Evolutionary conservation across 257 asterid species (phyloP), one percentile per base, ranked within the genome.

Genomic region (Gentiana dahurica): DNA sequence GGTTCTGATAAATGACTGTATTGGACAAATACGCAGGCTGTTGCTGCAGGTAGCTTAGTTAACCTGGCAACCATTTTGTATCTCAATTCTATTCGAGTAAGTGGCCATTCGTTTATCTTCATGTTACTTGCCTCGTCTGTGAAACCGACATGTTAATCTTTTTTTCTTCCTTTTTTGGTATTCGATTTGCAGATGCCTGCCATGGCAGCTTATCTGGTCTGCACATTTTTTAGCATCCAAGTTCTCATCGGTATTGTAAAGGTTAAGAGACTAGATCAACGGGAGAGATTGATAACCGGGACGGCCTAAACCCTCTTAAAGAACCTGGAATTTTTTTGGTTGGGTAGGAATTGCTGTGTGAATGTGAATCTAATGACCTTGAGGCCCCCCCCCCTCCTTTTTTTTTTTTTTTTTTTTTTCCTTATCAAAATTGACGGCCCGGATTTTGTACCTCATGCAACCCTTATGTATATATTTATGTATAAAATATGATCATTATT

Each of bases 21-120:
- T 52, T 54, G 59, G 54, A 12, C 47, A 44, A 64, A 60, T 68
- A 58, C 50, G 75, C 91, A 92, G 98, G 95, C 91, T 5, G 82
- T 88, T 65, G 98, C 94, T 62, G 95, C 94, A 67, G 98, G 98
- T 77, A 92, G 98, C 80, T 85, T 92, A 69, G 59, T 88, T 52
- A 92, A 92, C 79, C 94, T 92, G 57, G 97, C 97, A 13, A 92
- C 97, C 4, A 64, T 92, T 39, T 65, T 92, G 55, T 72, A 85
- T 66, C 61, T 88, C 57, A 88, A 88, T 62, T 78, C 98, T 49
- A 68, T 88, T 71, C 70, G 71, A 62, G 98, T 92, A 52, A 54
- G 90, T 65, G 51, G 49, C 68, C 57, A 63, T 64, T 54, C 57
- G 49, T 36, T 37, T 53, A 43, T 51, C 45, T 46, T 10, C 35